phyloP scores from a whole-genome alignment of 2,329 filamentous ascomycete genomes.

The Stemphylium vesicarium region DNA sequence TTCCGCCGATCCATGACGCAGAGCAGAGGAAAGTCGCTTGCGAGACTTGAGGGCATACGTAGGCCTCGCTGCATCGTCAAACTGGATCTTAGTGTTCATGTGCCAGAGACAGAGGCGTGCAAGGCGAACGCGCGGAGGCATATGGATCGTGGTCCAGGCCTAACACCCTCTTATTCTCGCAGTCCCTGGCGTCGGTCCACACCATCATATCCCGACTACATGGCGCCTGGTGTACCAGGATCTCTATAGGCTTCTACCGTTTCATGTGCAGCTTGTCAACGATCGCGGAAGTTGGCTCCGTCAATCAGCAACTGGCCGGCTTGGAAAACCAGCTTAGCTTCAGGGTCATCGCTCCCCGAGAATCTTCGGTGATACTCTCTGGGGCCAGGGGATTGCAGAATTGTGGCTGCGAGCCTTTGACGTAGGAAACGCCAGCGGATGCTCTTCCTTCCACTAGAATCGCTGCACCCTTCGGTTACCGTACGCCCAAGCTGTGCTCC shows the following conservation, averaged over 20 bases:
- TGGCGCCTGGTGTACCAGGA: conserved; percentile 7
- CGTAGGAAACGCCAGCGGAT: neutral
- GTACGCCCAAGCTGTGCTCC: neutral
- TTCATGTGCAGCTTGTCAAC: conserved; percentile 3
- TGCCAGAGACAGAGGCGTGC: neutral
- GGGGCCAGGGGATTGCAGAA: conserved; percentile 2
- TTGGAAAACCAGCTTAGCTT: neutral
- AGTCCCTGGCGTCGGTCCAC: conserved; percentile 3
- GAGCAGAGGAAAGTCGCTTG: neutral
- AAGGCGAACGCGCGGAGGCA: conserved; percentile 5
- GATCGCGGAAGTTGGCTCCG: neutral
- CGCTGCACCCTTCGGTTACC: neutral
- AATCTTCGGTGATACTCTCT: conserved; percentile 7
- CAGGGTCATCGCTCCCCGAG: conserved; percentile 9
- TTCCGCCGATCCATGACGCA: conserved; percentile 8
- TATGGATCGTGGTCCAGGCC: conserved; percentile 10
- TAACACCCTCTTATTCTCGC: neutral
- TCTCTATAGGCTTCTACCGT: conserved; percentile 1
- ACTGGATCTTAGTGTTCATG: neutral
- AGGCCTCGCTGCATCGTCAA: too few relatives aligned
- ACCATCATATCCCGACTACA: conserved; percentile 1
- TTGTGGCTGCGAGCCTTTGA: neutral
- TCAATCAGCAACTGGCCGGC: neutral
- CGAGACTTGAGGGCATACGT: too few relatives aligned
- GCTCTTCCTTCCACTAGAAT: neutral